Evolutionary conservation across 345 rosid genomes (phyloP), one percentile per base, ranked within the genome.

Genomic region (Citrus sinensis): DNA sequence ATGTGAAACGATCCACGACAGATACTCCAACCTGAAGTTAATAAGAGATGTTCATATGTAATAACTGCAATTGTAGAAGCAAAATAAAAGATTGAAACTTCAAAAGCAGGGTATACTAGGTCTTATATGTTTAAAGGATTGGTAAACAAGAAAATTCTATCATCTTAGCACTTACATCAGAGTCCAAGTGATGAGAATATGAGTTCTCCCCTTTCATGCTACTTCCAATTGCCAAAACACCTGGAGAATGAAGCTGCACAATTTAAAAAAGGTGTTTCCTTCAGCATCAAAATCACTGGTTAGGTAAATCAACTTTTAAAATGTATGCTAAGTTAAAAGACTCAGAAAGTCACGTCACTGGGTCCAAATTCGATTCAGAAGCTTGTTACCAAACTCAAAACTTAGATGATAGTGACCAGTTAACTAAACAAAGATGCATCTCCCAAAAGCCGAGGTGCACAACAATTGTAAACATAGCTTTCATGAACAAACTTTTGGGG

Each of bases 151-250:
- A 65, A 51, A 71, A 75, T 67, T 34, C 56, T 24, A 60, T 64
- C n/a, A 22, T 27, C 4, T 66, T 7, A 24, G 56, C 54, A 80
- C 97, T 89, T 89, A 92, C 97, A 89, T 96, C 98, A 71, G 98
- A 89, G 83, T 94, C 99, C 82, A 96, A 85, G 85, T 92, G 98
- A 88, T 96, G 98, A 24, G 98, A 96, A 80, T 94, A 96, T n/a
- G 99, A 96, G 86, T 90, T 96, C 84, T 96, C 99, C 82, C 97
- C 99, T 88, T 94, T 96, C 87, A 81, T 86, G 87, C 99, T 96
- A 82, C 99, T 94, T 80, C 98, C 98, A 81, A 96, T 92, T 17
- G 98, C 92, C 92, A 96, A 87, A 85, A 89, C 98, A 82, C 95
- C 98, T 71, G 97, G 97, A 25, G 99, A 96, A 61, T 89, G 98